phyloP scores from a whole-genome alignment of 2,329 filamentous ascomycete species.

The Drechmeria coniospora region DNA sequence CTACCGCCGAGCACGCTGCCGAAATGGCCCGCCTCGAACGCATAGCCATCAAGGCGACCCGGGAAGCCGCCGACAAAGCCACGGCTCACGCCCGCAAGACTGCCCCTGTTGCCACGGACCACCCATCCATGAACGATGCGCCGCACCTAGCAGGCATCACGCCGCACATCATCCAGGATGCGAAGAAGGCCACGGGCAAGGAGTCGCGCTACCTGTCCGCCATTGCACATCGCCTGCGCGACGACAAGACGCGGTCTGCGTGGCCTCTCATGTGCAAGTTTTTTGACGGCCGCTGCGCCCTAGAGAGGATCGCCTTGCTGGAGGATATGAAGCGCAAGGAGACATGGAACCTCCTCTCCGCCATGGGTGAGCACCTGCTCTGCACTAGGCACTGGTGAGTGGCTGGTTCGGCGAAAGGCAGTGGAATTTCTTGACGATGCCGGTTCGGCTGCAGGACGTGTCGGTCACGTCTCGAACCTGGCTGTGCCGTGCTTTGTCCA shows the following conservation, averaged over 20 bases:
- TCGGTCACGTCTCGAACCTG: too few species aligned
- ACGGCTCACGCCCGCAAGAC: constrained; percentile 38
- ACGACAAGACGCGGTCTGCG: constrained; percentile 43
- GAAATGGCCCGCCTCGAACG: constrained; percentile 46
- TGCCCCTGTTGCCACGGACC: constrained; percentile 30
- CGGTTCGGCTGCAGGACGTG: too few species aligned
- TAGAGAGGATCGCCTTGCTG: constrained; percentile 75
- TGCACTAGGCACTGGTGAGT: constrained; percentile 53
- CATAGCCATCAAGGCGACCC: constrained; percentile 38
- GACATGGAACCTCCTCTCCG: constrained; percentile 49
- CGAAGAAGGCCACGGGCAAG: constrained; percentile 61
- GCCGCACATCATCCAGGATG: constrained; percentile 59
- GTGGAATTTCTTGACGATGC: too few species aligned
- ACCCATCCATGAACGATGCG: constrained; percentile 41
- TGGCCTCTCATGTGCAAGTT: constrained; percentile 71
- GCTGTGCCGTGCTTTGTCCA: too few species aligned
- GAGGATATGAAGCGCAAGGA: constrained; percentile 80
- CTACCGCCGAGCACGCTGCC: constrained; percentile 39
- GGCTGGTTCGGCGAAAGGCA: too few species aligned
- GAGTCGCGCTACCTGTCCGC: constrained; percentile 60
- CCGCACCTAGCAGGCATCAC: constrained; percentile 39
- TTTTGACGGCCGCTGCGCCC: constrained; percentile 69
- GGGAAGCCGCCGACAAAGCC: constrained; percentile 39
- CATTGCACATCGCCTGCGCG: constrained; percentile 37
- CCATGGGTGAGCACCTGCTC: constrained; percentile 54